Conservation (phyloP, 257 asterid genomes). For the Solanum dulcamara region DNA sequence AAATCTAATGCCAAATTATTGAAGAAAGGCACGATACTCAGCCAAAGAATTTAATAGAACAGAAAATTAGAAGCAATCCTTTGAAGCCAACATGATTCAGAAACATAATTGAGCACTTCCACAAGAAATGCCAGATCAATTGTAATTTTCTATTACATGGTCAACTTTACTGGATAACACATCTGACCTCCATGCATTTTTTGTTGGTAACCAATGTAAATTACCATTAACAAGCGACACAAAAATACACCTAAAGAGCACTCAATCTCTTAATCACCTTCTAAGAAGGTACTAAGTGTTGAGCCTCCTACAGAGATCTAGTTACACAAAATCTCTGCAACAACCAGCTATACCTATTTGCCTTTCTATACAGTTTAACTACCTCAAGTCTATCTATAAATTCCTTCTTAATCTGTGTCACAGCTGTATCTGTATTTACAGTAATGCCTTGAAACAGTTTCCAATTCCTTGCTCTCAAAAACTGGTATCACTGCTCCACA, state of each 20-base stretch:
- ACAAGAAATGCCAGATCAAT: not conserved
- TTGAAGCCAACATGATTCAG: not conserved
- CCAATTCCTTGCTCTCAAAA: not conserved
- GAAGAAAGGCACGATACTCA: not conserved
- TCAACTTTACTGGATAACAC: not conserved
- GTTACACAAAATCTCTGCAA: not conserved
- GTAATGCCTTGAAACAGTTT: not conserved
- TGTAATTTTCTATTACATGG: not conserved
- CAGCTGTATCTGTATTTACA: not conserved
- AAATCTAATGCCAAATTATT: not conserved
- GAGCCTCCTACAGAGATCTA: not conserved
- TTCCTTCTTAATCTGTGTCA: not conserved
- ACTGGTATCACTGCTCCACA: not conserved
- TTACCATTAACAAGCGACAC: not conserved
- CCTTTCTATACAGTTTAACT: not conserved
- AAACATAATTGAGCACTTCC: not conserved
- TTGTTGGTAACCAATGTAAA: not conserved
- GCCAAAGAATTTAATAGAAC: not conserved
- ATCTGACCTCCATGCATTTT: not conserved
- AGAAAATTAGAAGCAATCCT: not conserved
- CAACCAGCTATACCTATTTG: not conserved
- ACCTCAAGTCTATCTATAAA: not conserved
- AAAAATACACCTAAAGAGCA: not conserved
- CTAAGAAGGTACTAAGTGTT: not conserved
- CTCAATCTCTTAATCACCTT: not conserved